Base-by-base conservation (phyloP, 2,329 filamentous ascomycete species). In the Exophiala aquamarina region DNA sequence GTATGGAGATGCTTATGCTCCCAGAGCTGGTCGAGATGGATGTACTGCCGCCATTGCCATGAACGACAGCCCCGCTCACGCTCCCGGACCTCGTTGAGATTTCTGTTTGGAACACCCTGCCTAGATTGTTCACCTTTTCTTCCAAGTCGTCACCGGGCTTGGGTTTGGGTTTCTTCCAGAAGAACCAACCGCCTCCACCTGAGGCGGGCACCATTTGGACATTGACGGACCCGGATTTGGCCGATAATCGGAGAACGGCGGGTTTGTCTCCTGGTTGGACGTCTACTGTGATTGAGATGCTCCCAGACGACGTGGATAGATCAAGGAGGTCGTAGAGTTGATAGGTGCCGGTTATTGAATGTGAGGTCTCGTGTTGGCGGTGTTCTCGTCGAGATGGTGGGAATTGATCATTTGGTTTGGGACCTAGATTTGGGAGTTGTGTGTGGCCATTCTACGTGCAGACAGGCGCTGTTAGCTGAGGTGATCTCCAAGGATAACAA, bases 21-120 rank as follows among this genome's bases (percentile, higher is more conserved):
- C 81, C 81, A 38, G 64, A 65, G 1, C 64, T 55, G 8, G 77
- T 72, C 3, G 67, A 66, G 18, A 70, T 59, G 53, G 81, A 68
- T 4, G 66, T 62, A 33, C 76, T 71, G 18, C 55, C 54, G 3
- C 55, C 53, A 41, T 70, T 66, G 1, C 74, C 66, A 21, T 79
- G 71, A 4, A 79, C 65, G 53, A 80, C 67, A 41, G 69, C 66
- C 69, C 63, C 65, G 4, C 47, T 49, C 28, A 67, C 59, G 19
- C 50, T 57, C n/a, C 65, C 65, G 15, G 53, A 57, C 4, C 44
- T 34, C 7, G 59, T 63, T 17, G 57, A 49, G 36, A 67, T 63
- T 29, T 64, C 56, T 14, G 63, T 55, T 14, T 60, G 50, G 55
- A 44, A 56, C 21, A 37, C 29, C 35, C 35, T 35, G 29, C 39